phyloP scores from a whole-genome alignment of 495 filamentous ascomycete genomes.

The Penicillium roqueforti region DNA sequence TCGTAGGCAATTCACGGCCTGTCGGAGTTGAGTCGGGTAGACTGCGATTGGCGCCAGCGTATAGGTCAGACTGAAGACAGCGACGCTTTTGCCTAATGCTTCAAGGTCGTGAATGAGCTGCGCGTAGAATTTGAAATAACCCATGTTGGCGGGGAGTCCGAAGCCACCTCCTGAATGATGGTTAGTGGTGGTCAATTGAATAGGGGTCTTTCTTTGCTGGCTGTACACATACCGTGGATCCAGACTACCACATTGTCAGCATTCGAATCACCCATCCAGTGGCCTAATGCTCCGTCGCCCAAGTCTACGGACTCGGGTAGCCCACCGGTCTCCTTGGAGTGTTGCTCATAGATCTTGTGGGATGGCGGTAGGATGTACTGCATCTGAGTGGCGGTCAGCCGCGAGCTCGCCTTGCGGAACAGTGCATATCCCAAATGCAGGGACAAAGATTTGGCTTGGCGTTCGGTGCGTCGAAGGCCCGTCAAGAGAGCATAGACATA shows the following conservation, averaged over 20 bases:
- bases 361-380: constrained; percentile 39
- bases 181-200: neutral
- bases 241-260: constrained; percentile 55
- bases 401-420: constrained; percentile 32
- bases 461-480: constrained; percentile 31
- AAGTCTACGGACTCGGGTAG: constrained; percentile 47
- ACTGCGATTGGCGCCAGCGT: constrained; percentile 52
- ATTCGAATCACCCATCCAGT: constrained; percentile 54
- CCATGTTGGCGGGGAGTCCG: constrained; percentile 44
- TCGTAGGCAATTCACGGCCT: constrained; percentile 49
- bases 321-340: constrained; percentile 40
- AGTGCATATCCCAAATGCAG: constrained; percentile 40
- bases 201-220: neutral
- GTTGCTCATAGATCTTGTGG: constrained; percentile 46
- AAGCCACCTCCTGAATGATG: constrained; percentile 54
- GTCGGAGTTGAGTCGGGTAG: constrained; percentile 59
- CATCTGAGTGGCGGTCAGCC: constrained; percentile 31
- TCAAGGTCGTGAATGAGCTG: constrained; percentile 36
- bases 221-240: constrained; percentile 49
- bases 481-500: constrained; percentile 32
- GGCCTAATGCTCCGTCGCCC: constrained; percentile 49
- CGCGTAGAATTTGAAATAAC: constrained; percentile 50
- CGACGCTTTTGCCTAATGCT: constrained; percentile 39
- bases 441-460: constrained; percentile 31
- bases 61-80: constrained; percentile 53